Evolutionary conservation across 1,284 basidiomycete species (phyloP).

Genomic region (Peniophora sp.): DNA sequence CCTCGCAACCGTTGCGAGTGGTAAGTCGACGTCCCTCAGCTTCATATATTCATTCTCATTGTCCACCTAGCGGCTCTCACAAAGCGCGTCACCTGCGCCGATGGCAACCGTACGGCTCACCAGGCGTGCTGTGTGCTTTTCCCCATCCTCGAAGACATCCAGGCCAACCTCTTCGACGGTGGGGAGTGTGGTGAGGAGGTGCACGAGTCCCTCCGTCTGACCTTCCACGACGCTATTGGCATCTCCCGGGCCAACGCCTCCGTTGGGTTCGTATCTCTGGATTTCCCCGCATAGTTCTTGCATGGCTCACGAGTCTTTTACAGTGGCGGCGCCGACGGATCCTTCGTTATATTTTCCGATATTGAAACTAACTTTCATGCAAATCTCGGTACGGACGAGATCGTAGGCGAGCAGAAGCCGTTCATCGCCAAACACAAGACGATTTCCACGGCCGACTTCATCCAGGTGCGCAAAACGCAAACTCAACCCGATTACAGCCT

Average conservation of each 20-base stretch:
- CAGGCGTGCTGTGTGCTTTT: background rate
- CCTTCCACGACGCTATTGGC: constrained; percentile 1
- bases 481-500: too few species aligned
- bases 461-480: constrained; percentile 13
- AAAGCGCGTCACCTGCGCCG: background rate
- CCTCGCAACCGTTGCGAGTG: background rate
- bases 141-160: constrained; percentile 1
- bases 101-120: background rate
- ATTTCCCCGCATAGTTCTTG: background rate
- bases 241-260: background rate
- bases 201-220: background rate
- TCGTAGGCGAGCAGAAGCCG: constrained; percentile 17
- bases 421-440: constrained; percentile 19
- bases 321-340: constrained; percentile 20
- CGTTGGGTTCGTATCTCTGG: background rate
- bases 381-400: constrained; percentile 21
- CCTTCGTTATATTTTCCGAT: constrained; percentile 18
- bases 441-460: constrained; percentile 17
- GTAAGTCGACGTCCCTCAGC: background rate
- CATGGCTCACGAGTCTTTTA: background rate
- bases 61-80: background rate
- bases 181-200: background rate
- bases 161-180: constrained; percentile 4
- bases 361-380: constrained; percentile 17
- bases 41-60: background rate